A percentile compares a stretch with the other conserved stretches of the same genome.
These are phyloP conservation scores for Jamesozyma gamospora DNA, from an alignment of 805 yeast genomes.

Conservation along the genomic window DNA sequence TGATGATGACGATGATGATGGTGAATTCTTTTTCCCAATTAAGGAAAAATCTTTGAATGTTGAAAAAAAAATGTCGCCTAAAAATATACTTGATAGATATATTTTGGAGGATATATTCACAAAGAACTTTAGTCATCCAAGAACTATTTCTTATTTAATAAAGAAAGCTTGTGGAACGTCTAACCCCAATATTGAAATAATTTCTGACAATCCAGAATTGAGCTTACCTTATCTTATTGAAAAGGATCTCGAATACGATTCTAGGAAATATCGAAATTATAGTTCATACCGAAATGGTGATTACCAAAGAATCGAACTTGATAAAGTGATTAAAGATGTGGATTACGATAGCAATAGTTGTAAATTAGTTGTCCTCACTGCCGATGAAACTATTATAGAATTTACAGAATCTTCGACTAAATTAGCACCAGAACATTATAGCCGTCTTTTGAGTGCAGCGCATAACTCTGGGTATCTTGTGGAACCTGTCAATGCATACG, in stretches of 20 bases:
- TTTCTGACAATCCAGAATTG: not conserved
- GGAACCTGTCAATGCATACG: not conserved
- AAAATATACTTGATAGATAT: too few species aligned
- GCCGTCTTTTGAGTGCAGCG: not conserved
- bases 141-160: too few species aligned
- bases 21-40: too few species aligned
- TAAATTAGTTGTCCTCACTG: not conserved
- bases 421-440: not conserved
- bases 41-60: too few species aligned
- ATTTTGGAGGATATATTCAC: too few species aligned
- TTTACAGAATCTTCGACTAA: not conserved
- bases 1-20: not conserved
- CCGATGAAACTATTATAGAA: not conserved
- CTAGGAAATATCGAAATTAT: not conserved
- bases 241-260: not conserved
- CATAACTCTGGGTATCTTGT: not conserved
- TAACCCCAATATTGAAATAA: too few species aligned
- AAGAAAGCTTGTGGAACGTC: too few species aligned
- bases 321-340: conserved; percentile 1
- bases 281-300: not conserved
- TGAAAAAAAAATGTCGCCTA: too few species aligned
- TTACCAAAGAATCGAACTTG: not conserved
- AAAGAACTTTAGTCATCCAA: too few species aligned
- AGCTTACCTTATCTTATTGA: not conserved
- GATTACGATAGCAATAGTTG: not conserved